These are phyloP conservation scores for Volvariella volvacea DNA, from an alignment of 1,284 basidiomycete genomes.

Conservation along the genomic window DNA sequence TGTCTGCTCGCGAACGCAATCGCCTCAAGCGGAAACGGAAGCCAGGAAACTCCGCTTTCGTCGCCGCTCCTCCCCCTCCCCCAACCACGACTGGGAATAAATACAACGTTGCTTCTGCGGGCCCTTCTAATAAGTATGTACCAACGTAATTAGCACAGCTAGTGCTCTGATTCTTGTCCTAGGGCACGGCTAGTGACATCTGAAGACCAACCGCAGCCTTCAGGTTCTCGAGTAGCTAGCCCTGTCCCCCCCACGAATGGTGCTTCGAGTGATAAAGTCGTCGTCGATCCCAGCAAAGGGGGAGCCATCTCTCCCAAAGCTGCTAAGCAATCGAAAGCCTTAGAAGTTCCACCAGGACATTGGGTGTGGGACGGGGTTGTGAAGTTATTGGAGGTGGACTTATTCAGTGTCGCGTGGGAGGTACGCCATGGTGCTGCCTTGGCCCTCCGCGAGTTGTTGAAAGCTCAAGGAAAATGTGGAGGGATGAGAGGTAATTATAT, in stretches of 20 bases:
- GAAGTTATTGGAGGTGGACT: conserved; percentile 76
- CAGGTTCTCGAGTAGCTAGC: conserved; percentile 49
- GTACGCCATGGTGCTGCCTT: conserved; percentile 92
- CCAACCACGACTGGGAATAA: conserved; percentile 44
- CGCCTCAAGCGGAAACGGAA: conserved; percentile 89
- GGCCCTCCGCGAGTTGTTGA: conserved; percentile 86
- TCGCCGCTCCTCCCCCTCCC: conserved; percentile 57
- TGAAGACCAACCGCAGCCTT: conserved; percentile 35
- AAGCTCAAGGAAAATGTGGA: conserved; percentile 77
- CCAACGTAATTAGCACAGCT: not conserved
- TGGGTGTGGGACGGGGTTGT: conserved; percentile 91
- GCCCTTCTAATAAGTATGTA: conserved; percentile 54
- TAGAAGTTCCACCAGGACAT: conserved; percentile 65
- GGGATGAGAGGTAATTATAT: conserved; percentile 63
- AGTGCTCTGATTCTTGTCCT: not conserved
- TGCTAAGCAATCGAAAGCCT: conserved; percentile 63
- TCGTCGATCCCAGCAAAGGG: conserved; percentile 73
- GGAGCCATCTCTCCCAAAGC: conserved; percentile 74
- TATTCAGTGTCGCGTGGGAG: conserved; percentile 91
- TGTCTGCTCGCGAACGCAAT: conserved; percentile 86
- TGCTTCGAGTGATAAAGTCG: conserved; percentile 50
- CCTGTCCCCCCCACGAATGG: conserved; percentile 34
- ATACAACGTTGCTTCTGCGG: conserved; percentile 48
- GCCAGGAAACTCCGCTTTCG: conserved; percentile 73
- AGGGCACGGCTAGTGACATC: conserved; percentile 64